Percentiles rank a stretch among this genome's conserved stretches.
phyloP scores from a whole-genome alignment of 306 rosid species.

The Prosopis cineraria region DNA sequence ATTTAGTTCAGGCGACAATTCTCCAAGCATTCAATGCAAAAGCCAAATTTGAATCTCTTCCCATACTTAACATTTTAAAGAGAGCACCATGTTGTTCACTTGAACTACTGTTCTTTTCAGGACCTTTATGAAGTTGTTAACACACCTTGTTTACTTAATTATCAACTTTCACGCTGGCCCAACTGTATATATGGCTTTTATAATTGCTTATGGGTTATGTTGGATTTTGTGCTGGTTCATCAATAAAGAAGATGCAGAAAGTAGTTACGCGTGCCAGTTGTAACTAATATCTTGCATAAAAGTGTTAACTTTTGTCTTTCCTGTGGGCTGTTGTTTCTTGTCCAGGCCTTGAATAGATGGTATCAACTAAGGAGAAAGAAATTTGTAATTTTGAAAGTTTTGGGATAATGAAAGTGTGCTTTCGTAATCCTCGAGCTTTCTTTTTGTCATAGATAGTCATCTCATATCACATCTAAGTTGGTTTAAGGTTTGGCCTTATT shows the following conservation, averaged over 20 bases:
- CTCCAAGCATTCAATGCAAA: conserved; percentile 21
- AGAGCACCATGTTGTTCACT: conserved; percentile 1
- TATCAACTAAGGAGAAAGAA: background rate
- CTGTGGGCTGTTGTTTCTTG: background rate
- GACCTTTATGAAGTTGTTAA: background rate
- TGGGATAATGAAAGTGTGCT: background rate
- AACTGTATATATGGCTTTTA: conserved; percentile 21
- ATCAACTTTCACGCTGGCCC: conserved; percentile 15
- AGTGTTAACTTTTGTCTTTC: background rate
- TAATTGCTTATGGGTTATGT: background rate
- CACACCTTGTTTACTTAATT: conserved; percentile 3
- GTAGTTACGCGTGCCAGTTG: background rate
- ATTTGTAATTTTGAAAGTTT: background rate
- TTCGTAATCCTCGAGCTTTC: background rate
- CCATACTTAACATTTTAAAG: background rate
- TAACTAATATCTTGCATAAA: background rate
- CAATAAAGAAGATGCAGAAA: background rate
- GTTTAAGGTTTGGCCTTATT: too few relatives aligned
- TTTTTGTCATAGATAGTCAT: too few relatives aligned
- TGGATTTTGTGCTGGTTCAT: conserved; percentile 7
- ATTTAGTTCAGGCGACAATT: background rate
- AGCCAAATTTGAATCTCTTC: background rate
- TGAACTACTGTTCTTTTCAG: conserved; percentile 3
- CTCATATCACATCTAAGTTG: too few relatives aligned
- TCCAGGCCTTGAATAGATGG: background rate